These are phyloP conservation scores for Thyridium curvatum DNA, from an alignment of 2,329 filamentous ascomycete genomes.

Conservation along the genomic window DNA sequence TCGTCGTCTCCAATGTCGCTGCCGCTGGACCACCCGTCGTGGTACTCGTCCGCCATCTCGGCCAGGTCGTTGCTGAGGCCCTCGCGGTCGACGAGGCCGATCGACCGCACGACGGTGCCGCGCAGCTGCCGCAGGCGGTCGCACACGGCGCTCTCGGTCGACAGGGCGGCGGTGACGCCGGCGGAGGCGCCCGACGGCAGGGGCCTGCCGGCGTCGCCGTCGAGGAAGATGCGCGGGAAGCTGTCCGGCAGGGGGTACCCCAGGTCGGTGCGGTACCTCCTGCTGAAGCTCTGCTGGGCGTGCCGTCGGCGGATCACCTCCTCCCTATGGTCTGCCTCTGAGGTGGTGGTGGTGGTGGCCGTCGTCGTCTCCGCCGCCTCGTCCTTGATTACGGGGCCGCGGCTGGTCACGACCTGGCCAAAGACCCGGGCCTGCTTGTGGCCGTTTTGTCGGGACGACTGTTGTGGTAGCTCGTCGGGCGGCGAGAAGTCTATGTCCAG, in stretches of 20 bases:
- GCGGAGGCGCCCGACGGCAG: conserved; percentile 27
- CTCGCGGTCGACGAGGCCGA: conserved; percentile 76
- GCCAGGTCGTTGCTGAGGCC: conserved; percentile 73
- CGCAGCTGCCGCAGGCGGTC: conserved; percentile 61
- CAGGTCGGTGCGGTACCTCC: conserved; percentile 39
- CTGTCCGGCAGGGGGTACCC: conserved; percentile 76
- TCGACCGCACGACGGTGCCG: conserved; percentile 53
- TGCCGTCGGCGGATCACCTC: conserved; percentile 15
- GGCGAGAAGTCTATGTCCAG: conserved; percentile 34
- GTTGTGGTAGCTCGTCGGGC: conserved; percentile 25
- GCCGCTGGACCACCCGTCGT: conserved; percentile 79
- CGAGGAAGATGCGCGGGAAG: conserved; percentile 69
- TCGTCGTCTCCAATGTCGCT: conserved; percentile 65
- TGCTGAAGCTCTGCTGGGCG: conserved; percentile 19
- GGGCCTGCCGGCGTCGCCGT: conserved; percentile 22
- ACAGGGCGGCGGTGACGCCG: conserved; percentile 54
- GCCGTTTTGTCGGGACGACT: conserved; percentile 11
- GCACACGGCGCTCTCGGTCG: conserved; percentile 69
- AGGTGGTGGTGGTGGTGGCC: conserved; percentile 18
- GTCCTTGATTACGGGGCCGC: conserved; percentile 21
- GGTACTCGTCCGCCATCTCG: conserved; percentile 80
- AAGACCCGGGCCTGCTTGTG: conserved; percentile 29
- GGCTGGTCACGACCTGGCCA: conserved; percentile 30
- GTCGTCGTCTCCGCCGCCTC: conserved; percentile 13
- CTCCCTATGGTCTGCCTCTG: conserved; percentile 7